Conservation (phyloP, 2,329 filamentous ascomycete genomes). For the Pseudogymnoascus sp. region DNA sequence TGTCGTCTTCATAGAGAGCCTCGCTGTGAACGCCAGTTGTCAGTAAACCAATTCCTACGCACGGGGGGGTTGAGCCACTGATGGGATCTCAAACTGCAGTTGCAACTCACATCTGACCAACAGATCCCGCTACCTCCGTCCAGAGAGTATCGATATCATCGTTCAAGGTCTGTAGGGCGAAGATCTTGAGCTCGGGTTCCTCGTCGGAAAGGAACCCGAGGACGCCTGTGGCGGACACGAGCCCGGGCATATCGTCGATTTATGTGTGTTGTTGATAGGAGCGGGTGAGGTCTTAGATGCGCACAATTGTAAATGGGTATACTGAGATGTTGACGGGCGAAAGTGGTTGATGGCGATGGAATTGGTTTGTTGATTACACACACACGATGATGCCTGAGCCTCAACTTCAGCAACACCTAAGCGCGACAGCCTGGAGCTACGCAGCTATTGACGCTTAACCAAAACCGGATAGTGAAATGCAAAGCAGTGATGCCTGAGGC, state of each 20-base stretch:
- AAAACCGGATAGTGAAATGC: not conserved
- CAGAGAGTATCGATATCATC: conserved; percentile 95
- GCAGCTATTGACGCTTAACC: not conserved
- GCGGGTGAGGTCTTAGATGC: not conserved
- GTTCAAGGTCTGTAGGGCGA: conserved; percentile 91
- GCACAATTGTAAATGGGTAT: not conserved
- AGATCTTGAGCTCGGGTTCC: conserved; percentile 88
- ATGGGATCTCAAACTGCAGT: not conserved
- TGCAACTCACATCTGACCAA: conserved; percentile 79
- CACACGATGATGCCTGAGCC: conserved; percentile 9
- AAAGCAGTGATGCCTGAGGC: not conserved
- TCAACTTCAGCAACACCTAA: conserved; percentile 12
- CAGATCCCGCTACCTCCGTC: conserved; percentile 89
- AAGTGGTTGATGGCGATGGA: conserved; percentile 11
- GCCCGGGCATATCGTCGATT: conserved; percentile 67
- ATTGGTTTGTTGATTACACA: conserved; percentile 13
- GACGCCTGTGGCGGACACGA: conserved; percentile 90
- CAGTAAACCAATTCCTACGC: not conserved
- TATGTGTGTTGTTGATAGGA: conserved; percentile 12
- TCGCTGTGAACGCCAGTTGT: conserved; percentile 54
- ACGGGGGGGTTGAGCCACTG: not conserved
- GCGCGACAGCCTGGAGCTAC: conserved; percentile 10
- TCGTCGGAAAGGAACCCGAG: conserved; percentile 94
- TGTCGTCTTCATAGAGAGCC: conserved; percentile 93
- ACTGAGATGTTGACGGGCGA: not conserved